Evolutionary conservation across 1,139 yeast species (phyloP).

Genomic region (Yamadazyma kanchanaburiensis): DNA sequence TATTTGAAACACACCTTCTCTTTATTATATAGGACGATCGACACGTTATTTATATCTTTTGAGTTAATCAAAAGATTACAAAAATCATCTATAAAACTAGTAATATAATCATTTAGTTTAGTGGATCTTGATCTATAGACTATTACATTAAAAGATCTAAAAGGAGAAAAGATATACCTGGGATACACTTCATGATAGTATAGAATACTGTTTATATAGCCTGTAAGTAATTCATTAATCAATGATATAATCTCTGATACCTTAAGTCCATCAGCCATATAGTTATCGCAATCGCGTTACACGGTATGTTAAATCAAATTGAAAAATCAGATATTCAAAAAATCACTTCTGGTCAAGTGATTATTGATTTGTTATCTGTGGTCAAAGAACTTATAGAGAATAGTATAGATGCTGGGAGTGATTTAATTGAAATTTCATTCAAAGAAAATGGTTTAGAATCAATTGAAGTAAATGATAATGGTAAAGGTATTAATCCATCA

Average conservation of each 20-base stretch:
- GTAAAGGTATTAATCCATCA: slow-evolving; percentile 59
- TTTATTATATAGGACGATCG: slow-evolving; percentile 23
- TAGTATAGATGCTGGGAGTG: slow-evolving; percentile 73
- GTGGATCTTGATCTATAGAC: slow-evolving; percentile 44
- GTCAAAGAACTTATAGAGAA: slow-evolving; percentile 88
- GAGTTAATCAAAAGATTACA: slow-evolving; percentile 13
- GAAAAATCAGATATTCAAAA: slow-evolving; percentile 54
- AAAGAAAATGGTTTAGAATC: slow-evolving; percentile 73
- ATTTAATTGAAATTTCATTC: slow-evolving; percentile 62
- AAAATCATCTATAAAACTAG: slow-evolving; percentile 24
- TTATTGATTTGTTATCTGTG: slow-evolving; percentile 70
- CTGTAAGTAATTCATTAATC: slow-evolving; percentile 37
- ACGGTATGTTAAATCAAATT: slow-evolving; percentile 30
- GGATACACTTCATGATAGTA: slow-evolving; percentile 46
- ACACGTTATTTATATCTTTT: slow-evolving; percentile 20
- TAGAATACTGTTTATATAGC: slow-evolving; percentile 45
- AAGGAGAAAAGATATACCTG: slow-evolving; percentile 31
- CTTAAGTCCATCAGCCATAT: background rate
- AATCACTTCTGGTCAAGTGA: slow-evolving; percentile 92
- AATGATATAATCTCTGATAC: slow-evolving; percentile 21
- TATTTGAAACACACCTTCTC: slow-evolving; percentile 21
- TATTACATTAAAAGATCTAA: slow-evolving; percentile 36
- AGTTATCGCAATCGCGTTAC: background rate
- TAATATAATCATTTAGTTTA: slow-evolving; percentile 33
- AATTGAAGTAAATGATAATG: slow-evolving; percentile 71